These are phyloP conservation scores for Xylaria scruposa DNA, from an alignment of 495 filamentous ascomycete species.

Conservation along the genomic window DNA sequence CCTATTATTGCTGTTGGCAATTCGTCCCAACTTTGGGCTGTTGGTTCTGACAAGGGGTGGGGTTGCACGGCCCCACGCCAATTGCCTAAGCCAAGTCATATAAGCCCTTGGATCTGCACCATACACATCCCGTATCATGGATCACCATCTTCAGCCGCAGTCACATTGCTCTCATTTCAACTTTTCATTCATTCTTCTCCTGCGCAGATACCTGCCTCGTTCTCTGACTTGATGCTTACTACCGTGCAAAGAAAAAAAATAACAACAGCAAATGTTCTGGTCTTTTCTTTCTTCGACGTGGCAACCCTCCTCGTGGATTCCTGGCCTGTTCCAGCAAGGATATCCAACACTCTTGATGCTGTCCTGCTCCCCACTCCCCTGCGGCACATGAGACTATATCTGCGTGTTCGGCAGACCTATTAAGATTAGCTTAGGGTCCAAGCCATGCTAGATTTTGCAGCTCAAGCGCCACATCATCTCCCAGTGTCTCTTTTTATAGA, in stretches of 20 bases:
- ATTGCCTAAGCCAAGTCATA: background rate
- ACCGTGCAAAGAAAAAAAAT: background rate
- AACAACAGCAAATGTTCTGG: background rate
- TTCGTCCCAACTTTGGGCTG: background rate
- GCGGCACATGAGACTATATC: constrained; percentile 5
- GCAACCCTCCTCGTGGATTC: background rate
- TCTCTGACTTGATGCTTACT: background rate
- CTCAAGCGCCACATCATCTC: constrained; percentile 25
- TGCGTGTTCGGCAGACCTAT: constrained; percentile 16
- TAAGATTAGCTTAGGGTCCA: constrained; percentile 4
- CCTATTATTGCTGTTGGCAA: too few species aligned
- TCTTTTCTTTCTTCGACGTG: background rate
- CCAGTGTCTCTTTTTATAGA: constrained; percentile 19
- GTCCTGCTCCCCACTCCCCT: background rate
- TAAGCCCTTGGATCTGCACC: background rate
- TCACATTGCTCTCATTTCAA: background rate
- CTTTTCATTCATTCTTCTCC: background rate
- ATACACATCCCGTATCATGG: background rate
- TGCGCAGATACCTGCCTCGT: background rate
- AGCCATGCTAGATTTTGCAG: background rate
- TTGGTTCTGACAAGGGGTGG: background rate
- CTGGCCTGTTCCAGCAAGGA: background rate
- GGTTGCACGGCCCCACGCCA: background rate
- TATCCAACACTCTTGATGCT: too few species aligned
- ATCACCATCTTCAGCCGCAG: constrained; percentile 19